Evolutionary conservation across 2,329 filamentous ascomycete genomes (phyloP), one percentile per base, ranked within the genome.

Genomic region (Aspergillus jensenii): DNA sequence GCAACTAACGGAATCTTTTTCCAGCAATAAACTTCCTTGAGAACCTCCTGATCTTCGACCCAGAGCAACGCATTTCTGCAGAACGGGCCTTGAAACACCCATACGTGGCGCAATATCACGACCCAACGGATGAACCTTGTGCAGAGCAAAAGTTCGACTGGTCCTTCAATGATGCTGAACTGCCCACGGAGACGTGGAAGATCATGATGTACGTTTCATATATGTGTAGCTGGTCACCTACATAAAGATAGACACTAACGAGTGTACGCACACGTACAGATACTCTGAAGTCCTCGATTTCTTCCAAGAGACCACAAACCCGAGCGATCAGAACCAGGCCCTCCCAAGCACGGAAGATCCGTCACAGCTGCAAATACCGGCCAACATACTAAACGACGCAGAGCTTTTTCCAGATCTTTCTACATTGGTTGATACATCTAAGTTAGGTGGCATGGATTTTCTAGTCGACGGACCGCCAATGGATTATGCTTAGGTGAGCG

Each of bases 141-240:
- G 91, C 95, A 21, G 91, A 96, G 59, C 92, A 97, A 81, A 97
- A 96, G 79, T 99, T 99, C 70, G 95, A 99, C 75, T 99, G 95
- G 95, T 97, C 93, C 54, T 99, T 99, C 80, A 98, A 98, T 76
- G 95, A 98, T 68, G 93, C 93, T 44, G 95, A 98, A 72, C 81
- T 98, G 53, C 93, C 95, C 1, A 92, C 96, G 46, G 95, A 99
- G 73, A 96, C 93, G n/a, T 99, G 95, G 95, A 99, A 98, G 81
- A 96, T 98, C 74, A 99, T 98, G 95, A 99, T 99, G 95, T 96
- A 83, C 73, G 89, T 21, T 1, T 19, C 14, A 37, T 11, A 37
- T n/a, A 5, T 9, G 12, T 37, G 14, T 15, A n/a, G 15, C 15
- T n/a, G 14, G 12, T 37, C 35, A 7, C 4, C 7, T n/a, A 37